Percentiles rank a stretch among this genome's conserved stretches.
Conservation (phyloP, 495 filamentous ascomycete genomes). For the Pyrenopolyporus hunteri region DNA sequence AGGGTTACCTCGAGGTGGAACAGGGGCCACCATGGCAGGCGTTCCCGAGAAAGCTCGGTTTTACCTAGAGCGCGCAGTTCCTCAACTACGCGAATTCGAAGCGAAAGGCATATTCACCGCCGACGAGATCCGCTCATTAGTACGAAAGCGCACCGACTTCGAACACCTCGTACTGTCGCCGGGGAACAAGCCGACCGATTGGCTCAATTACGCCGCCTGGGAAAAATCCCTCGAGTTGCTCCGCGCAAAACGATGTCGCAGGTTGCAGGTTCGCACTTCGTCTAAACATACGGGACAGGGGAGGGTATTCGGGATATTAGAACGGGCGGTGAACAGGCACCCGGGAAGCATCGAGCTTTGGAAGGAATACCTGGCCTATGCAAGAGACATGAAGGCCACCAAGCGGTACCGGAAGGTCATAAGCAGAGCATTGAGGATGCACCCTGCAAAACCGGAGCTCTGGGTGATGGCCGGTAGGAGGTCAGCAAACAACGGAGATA, state of each 20-base stretch:
- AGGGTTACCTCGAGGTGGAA: neutral
- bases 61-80: constrained; percentile 87
- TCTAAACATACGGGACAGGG: constrained; percentile 70
- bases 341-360: constrained; percentile 83
- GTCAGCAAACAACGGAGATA: constrained; percentile 79
- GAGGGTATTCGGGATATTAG: constrained; percentile 85
- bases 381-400: constrained; percentile 72
- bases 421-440: constrained; percentile 77
- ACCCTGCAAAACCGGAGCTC: constrained; percentile 80
- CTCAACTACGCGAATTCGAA: constrained; percentile 87
- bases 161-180: constrained; percentile 88
- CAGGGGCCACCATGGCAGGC: constrained; percentile 66
- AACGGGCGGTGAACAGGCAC: constrained; percentile 86
- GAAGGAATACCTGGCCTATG: constrained; percentile 89
- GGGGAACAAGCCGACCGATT: constrained; percentile 75
- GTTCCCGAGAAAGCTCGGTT: constrained; percentile 93
- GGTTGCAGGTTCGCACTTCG: constrained; percentile 72
- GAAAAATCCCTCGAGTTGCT: constrained; percentile 88
- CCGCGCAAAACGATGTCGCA: constrained; percentile 78
- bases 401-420: constrained; percentile 81
- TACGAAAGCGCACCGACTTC: constrained; percentile 88
- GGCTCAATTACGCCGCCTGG: constrained; percentile 84
- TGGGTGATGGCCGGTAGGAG: constrained; percentile 87
- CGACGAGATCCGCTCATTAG: constrained; percentile 86
- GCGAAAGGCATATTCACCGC: constrained; percentile 87